A percentile compares a stretch with the other conserved stretches of the same genome.
These are phyloP conservation scores for Xylariaceae sp. DNA, from an alignment of 2,329 filamentous ascomycete species.

Conservation along the genomic window DNA sequence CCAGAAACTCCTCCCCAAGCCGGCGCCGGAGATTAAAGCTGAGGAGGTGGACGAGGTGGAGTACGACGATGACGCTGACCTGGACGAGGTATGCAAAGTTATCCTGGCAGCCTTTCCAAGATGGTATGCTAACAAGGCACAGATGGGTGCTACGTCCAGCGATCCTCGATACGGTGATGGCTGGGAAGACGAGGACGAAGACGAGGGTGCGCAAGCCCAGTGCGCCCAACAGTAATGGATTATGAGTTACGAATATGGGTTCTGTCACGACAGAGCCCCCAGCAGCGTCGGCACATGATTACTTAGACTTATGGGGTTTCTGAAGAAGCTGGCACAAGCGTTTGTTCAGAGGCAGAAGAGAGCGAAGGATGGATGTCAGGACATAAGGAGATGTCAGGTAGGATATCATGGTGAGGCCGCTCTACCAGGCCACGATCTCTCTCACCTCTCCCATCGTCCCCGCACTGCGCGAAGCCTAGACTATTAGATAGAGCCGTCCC, in stretches of 20 bases:
- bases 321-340: too few relatives aligned
- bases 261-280: slow-evolving; percentile 11
- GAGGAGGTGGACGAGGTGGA: slow-evolving; percentile 81
- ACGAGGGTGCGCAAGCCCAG: slow-evolving; percentile 58
- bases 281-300: too few relatives aligned
- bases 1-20: slow-evolving; percentile 65
- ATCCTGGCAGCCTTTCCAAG: too few relatives aligned
- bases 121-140: slow-evolving; percentile 3
- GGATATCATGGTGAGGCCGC: too few relatives aligned
- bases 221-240: slow-evolving; percentile 62
- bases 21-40: slow-evolving; percentile 52
- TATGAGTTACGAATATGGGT: slow-evolving; percentile 20
- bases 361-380: too few relatives aligned
- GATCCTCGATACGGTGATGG: slow-evolving; percentile 58
- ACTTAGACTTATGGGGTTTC: too few relatives aligned
- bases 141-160: slow-evolving; percentile 66
- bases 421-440: too few relatives aligned
- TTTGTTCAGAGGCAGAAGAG: too few relatives aligned
- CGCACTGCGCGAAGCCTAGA: too few relatives aligned
- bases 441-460: too few relatives aligned
- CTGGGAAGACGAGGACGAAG: slow-evolving; percentile 68
- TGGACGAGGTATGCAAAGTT: slow-evolving; percentile 71
- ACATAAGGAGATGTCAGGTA: too few relatives aligned
- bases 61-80: slow-evolving; percentile 73
- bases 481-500: too few relatives aligned